These are phyloP conservation scores for Prunus padus DNA, from an alignment of 306 rosid genomes.

Conservation along the genomic window DNA sequence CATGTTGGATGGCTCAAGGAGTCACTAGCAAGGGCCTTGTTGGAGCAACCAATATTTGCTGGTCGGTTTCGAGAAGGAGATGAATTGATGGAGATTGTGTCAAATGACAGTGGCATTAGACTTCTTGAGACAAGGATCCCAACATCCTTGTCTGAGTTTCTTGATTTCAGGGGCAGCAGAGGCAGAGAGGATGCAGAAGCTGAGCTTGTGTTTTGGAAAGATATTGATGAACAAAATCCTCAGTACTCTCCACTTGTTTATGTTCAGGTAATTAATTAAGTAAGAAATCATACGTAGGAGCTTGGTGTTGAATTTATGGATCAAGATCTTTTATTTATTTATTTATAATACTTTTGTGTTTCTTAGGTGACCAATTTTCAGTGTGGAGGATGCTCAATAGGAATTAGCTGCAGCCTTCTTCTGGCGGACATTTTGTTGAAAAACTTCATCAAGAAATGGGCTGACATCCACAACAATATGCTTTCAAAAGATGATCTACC, in stretches of 20 bases:
- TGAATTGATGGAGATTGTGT: conserved; percentile 23
- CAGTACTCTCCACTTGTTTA: conserved; percentile 55
- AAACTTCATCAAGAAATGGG: conserved; percentile 53
- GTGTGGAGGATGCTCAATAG: conserved; percentile 61
- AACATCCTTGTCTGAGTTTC: conserved; percentile 29
- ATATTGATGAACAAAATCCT: conserved; percentile 41
- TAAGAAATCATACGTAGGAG: neutral
- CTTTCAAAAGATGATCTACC: conserved; percentile 7
- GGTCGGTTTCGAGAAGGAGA: conserved; percentile 37
- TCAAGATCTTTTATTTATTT: too few species aligned
- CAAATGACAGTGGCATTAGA: conserved; percentile 59
- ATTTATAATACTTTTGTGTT: neutral
- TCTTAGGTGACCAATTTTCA: conserved; percentile 53
- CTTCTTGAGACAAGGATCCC: conserved; percentile 39
- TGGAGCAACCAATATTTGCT: conserved; percentile 46
- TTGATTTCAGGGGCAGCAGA: conserved; percentile 9
- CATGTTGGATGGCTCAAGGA: conserved; percentile 59
- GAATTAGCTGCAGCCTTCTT: conserved; percentile 64
- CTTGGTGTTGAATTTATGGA: neutral
- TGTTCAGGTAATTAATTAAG: conserved; percentile 43
- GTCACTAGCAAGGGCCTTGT: conserved; percentile 43
- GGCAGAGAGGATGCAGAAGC: conserved; percentile 28
- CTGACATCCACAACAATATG: conserved; percentile 38
- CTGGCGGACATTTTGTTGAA: conserved; percentile 45
- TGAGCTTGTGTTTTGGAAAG: conserved; percentile 64